Base-by-base conservation (phyloP, 2,329 filamentous ascomycete species). In the Fusarium sp. region DNA sequence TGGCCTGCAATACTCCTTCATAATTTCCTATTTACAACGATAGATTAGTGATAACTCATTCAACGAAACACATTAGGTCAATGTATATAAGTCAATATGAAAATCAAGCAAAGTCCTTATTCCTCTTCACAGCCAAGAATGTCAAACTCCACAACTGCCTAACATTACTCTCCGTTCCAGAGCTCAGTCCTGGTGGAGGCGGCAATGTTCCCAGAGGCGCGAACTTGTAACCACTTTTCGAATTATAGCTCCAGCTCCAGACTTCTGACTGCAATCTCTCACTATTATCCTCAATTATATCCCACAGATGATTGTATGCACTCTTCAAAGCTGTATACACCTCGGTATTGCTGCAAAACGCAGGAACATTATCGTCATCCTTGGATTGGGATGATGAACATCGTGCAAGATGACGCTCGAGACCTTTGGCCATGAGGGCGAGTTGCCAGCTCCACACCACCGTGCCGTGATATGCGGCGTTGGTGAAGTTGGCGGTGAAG, bases 381-480 rank as follows among this genome's bases (percentile, higher is more conserved):
- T 42, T 22, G 2, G 31, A 39, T 7, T 54, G 15, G 2, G 58
- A 49, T 1, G 31, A 38, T 18, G 38, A n/a, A 26, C 89, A 92
- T 5, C 90, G 84, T 2, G 77, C 84, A 10, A 92, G 83, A 73
- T 92, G 90, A 5, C 84, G 80, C 63, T 90, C 86, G 0, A 92
- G 79, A 0, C 90, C 90, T 15, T 85, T 85, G 0, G 88, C 90
- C 87, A 92, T 90, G 86, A 92, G 90, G 1, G 89, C 86, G 8
- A 92, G 81, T 62, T 89, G 90, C 89, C 90, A 92, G 49, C 85
- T 86, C 90, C 90, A 92, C 3, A 92, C 83, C 0, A 93, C 90
- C 0, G 90, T 90, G 0, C 90, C 90, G 64, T 92, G 90, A 44
- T 82, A 92, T 0, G 87, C 88, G 7, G 83, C 82, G n/a, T 85